A percentile compares a stretch with the other conserved stretches of the same genome.
Evolutionary conservation across 2,329 filamentous ascomycete species (phyloP).

Genomic region (Hypoxylon sp.): DNA sequence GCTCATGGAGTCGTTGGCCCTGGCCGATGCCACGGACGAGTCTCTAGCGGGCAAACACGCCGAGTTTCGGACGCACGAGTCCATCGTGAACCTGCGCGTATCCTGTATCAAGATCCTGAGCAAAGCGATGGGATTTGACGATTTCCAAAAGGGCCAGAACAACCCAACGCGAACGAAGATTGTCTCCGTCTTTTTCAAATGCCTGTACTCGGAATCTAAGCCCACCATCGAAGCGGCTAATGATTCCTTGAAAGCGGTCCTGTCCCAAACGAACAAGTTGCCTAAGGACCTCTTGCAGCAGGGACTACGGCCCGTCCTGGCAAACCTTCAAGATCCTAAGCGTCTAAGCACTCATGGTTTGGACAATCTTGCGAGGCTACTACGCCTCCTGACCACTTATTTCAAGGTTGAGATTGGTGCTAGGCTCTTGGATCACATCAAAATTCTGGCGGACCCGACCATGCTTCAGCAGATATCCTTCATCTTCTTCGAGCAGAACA

Average conservation of each 20-base stretch:
- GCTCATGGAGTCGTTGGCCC: conserved; percentile 89
- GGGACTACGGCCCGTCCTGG: conserved; percentile 91
- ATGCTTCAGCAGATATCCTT: conserved; percentile 91
- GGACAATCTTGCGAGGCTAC: conserved; percentile 86
- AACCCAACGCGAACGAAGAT: conserved; percentile 75
- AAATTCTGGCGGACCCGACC: conserved; percentile 82
- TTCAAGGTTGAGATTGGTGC: conserved; percentile 99
- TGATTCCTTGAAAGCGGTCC: conserved; percentile 84
- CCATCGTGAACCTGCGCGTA: conserved; percentile 89
- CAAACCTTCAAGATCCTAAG: conserved; percentile 93
- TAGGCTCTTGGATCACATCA: conserved; percentile 91
- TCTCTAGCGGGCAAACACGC: conserved; percentile 89
- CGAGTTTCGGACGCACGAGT: conserved; percentile 94
- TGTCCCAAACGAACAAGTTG: conserved; percentile 87
- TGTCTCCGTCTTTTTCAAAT: conserved; percentile 97
- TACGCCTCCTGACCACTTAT: conserved; percentile 94
- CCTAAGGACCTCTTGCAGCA: conserved; percentile 96
- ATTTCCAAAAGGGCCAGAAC: conserved; percentile 80
- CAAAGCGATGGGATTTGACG: conserved; percentile 90
- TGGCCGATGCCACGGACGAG: conserved; percentile 95
- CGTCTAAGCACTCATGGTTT: conserved; percentile 87
- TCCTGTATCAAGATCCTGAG: conserved; percentile 93
- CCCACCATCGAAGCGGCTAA: conserved; percentile 95
- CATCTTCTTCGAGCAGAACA: conserved; percentile 90
- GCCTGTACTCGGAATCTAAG: conserved; percentile 89